Evolutionary conservation across 1,284 basidiomycete species (phyloP).

Genomic region (Irpex lacteus): DNA sequence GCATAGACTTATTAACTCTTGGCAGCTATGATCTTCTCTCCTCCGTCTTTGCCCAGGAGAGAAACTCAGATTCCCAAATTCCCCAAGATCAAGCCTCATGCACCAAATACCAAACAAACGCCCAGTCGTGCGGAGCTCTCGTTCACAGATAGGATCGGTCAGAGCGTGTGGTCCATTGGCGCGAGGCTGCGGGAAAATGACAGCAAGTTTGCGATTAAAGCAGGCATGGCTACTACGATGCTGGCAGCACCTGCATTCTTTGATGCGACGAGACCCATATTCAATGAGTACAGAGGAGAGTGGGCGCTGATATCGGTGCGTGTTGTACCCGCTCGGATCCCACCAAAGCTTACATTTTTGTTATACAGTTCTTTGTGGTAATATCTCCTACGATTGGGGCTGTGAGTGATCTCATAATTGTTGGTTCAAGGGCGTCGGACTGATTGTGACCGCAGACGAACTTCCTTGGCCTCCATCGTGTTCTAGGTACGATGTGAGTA

Average conservation of each 20-base stretch:
- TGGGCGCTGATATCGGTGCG: slow-evolving; percentile 92
- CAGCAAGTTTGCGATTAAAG: slow-evolving; percentile 87
- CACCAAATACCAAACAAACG: slow-evolving; percentile 82
- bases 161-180: slow-evolving; percentile 75
- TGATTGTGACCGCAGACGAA: slow-evolving; percentile 61
- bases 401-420: slow-evolving; percentile 39
- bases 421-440: slow-evolving; percentile 7
- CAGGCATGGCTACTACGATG: slow-evolving; percentile 77
- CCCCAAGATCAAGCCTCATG: slow-evolving; percentile 80
- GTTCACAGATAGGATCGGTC: slow-evolving; percentile 58
- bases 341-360: background rate
- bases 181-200: slow-evolving; percentile 72
- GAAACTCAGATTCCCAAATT: slow-evolving; percentile 50
- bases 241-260: slow-evolving; percentile 87
- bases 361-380: slow-evolving; percentile 75
- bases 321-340: slow-evolving; percentile 14
- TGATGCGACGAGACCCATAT: slow-evolving; percentile 72
- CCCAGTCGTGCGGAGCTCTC: slow-evolving; percentile 61
- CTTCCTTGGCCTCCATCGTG: slow-evolving; percentile 72
- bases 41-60: slow-evolving; percentile 31
- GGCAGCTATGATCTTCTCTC: slow-evolving; percentile 3
- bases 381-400: slow-evolving; percentile 88
- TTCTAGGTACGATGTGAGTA: slow-evolving; percentile 79
- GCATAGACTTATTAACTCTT: background rate
- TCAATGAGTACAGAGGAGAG: slow-evolving; percentile 83